Conservation (phyloP, 2,329 filamentous ascomycete genomes). For the Sporothrix sp. region DNA sequence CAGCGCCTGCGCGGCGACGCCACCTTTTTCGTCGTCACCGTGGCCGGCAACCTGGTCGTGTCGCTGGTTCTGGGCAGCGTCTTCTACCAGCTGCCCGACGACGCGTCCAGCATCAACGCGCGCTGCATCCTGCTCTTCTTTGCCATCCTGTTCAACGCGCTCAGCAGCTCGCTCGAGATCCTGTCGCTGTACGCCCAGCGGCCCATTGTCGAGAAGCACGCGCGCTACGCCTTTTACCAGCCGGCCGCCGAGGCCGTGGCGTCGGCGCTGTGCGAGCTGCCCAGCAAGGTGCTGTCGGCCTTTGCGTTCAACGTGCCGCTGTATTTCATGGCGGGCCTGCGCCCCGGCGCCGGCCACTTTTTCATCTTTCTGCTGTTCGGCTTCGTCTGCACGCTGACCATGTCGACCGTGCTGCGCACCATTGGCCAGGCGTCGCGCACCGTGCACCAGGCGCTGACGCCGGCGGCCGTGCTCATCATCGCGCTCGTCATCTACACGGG, state of each 20-base stretch:
- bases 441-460: slow-evolving; percentile 52
- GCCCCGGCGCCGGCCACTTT: slow-evolving; percentile 63
- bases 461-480: slow-evolving; percentile 50
- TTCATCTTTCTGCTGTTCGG: slow-evolving; percentile 78
- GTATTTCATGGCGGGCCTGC: slow-evolving; percentile 81
- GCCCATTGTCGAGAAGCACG: slow-evolving; percentile 85
- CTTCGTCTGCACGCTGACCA: slow-evolving; percentile 61
- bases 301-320: slow-evolving; percentile 69
- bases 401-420: slow-evolving; percentile 79
- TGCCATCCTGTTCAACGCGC: slow-evolving; percentile 76
- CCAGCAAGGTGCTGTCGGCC: slow-evolving; percentile 67
- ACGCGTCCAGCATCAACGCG: slow-evolving; percentile 36
- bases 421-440: slow-evolving; percentile 68
- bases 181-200: slow-evolving; percentile 79
- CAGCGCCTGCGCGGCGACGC: slow-evolving; percentile 66
- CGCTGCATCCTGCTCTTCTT: slow-evolving; percentile 78
- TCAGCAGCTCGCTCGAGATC: slow-evolving; percentile 73
- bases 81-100: slow-evolving; percentile 10
- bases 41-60: slow-evolving; percentile 59
- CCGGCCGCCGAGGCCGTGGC: slow-evolving; percentile 77
- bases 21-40: slow-evolving; percentile 57
- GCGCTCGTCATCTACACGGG: slow-evolving; percentile 61
- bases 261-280: slow-evolving; percentile 77
- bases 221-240: slow-evolving; percentile 85
- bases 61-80: slow-evolving; percentile 13